Evolutionary conservation across 192 early-diverging fungal species (phyloP), one percentile per base, ranked within the genome.

Genomic region (Jimgerdemannia lactiflua): DNA sequence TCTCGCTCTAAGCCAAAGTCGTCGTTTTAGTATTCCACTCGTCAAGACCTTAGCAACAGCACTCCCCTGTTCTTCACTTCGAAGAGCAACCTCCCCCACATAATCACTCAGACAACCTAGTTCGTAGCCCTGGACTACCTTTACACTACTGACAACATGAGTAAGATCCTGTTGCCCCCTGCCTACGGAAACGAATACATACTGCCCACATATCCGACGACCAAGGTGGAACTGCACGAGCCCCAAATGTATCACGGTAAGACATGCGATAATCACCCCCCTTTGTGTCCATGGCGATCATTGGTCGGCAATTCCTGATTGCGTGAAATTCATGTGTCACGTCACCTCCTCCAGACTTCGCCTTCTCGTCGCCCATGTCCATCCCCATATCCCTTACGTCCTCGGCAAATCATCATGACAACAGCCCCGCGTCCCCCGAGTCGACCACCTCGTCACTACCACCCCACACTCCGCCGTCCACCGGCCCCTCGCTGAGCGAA

Each of bases 401-500:
- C 49, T 59, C 49, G 2, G 6, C 74, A 14, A 42, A 63, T 41
- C 70, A 64, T 41, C 66, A 70, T 29, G 74, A 70, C 17, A 65
- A 42, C 19, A 59, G 70, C 63, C 67, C 79, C 11, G 73, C 77
- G 18, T 74, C 72, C 41, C 79, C 75, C 4, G 69, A 73, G 42
- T 76, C 77, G 18, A 71, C 81, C 39, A 71, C 81, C 64, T 74
- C 78, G 40, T 73, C 78, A 59, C 70, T 78, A 42, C 74, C 78
- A 44, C 71, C 72, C 39, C 74, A 78, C 39, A 74, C 71, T 67
- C 64, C 80, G 65, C 74, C 74, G 7, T 78, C 80, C 63, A 74
- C 80, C 44, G 74, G 72, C n/a, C 71, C 70, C 17, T 81, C 70
- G 40, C 74, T 81, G 43, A 75, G 75, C 43, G 74, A 81, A 71